A percentile compares a stretch with the other conserved stretches of the same genome.
Conservation (phyloP, 345 rosid species). For the Bruguiera gymnorhiza region DNA sequence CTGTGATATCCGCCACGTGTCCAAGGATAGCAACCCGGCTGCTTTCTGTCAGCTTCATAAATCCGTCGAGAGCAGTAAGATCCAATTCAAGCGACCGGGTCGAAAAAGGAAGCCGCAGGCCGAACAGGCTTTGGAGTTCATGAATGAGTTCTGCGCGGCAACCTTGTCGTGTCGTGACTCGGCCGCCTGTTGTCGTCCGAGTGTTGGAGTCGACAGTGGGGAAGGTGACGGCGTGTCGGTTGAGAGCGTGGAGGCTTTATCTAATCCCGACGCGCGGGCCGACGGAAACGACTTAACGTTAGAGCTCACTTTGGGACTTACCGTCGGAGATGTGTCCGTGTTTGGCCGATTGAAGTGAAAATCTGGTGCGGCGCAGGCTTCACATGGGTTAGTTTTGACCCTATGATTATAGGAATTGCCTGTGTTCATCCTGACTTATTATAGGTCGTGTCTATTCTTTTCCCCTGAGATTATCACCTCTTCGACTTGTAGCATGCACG, state of each 20-base stretch:
- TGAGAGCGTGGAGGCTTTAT: constrained; percentile 36
- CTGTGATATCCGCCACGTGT: constrained; percentile 38
- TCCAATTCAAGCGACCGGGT: constrained; percentile 28
- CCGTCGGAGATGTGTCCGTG: too few species aligned
- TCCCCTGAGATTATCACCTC: too few species aligned
- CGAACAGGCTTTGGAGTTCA: not conserved
- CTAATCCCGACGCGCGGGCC: constrained; percentile 15
- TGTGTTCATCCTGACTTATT: too few species aligned
- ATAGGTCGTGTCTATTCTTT: too few species aligned
- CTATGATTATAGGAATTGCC: too few species aligned
- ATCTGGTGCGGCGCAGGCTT: too few species aligned
- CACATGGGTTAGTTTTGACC: too few species aligned
- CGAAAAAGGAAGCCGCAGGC: constrained; percentile 9
- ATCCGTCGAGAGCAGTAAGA: constrained; percentile 13
- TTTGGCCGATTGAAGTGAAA: too few species aligned
- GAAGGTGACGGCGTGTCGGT: constrained; percentile 27
- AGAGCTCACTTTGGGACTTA: constrained; percentile 29
- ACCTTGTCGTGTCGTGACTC: constrained; percentile 2
- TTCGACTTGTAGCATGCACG: too few species aligned
- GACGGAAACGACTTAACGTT: constrained; percentile 21
- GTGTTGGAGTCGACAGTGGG: constrained; percentile 5
- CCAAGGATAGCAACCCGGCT: constrained; percentile 15
- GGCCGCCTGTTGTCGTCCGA: constrained; percentile 17
- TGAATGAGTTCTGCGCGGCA: not conserved
- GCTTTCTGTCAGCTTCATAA: constrained; percentile 20